These are phyloP conservation scores for Clavispora fructus DNA, from an alignment of 805 yeast species.

Conservation along the genomic window DNA sequence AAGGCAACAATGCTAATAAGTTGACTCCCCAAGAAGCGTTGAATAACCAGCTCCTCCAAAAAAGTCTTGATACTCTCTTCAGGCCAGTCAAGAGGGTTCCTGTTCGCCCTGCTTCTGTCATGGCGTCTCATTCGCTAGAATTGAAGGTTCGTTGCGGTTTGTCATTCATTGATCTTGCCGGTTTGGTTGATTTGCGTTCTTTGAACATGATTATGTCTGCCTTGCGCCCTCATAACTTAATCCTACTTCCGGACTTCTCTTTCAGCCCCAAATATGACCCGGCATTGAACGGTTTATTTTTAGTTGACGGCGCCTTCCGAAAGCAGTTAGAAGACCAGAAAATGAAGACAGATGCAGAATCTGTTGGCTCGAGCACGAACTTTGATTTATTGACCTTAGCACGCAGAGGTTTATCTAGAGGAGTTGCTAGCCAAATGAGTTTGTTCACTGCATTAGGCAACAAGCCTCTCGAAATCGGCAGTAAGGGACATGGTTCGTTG, in stretches of 20 bases:
- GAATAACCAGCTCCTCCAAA: conserved; percentile 35
- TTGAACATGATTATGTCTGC: conserved; percentile 70
- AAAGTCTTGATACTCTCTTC: conserved; percentile 43
- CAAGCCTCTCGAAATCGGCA: conserved; percentile 40
- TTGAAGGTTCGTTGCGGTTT: conserved; percentile 63
- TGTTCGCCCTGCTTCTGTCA: conserved; percentile 15
- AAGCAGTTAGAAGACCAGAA: conserved; percentile 26
- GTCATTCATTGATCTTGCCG: conserved; percentile 74
- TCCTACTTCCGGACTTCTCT: conserved; percentile 48
- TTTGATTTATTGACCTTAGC: conserved; percentile 28
- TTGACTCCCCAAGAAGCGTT: conserved; percentile 40
- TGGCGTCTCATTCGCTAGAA: conserved; percentile 13
- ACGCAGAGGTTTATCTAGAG: conserved; percentile 23
- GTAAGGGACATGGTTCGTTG: conserved; percentile 36
- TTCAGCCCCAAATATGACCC: conserved; percentile 13
- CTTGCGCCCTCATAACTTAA: conserved; percentile 69
- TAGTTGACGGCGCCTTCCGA: conserved; percentile 23
- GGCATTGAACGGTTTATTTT: conserved; percentile 23
- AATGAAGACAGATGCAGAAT: conserved; percentile 16
- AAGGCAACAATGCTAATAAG: conserved; percentile 19
- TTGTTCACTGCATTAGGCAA: conserved; percentile 32
- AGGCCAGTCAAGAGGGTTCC: conserved; percentile 46
- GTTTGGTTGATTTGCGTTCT: conserved; percentile 81
- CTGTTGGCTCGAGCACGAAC: conserved; percentile 18
- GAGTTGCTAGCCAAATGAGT: conserved; percentile 21